Conservation (phyloP, 164 flowering plant species). For the Cinnamomum micranthum region DNA sequence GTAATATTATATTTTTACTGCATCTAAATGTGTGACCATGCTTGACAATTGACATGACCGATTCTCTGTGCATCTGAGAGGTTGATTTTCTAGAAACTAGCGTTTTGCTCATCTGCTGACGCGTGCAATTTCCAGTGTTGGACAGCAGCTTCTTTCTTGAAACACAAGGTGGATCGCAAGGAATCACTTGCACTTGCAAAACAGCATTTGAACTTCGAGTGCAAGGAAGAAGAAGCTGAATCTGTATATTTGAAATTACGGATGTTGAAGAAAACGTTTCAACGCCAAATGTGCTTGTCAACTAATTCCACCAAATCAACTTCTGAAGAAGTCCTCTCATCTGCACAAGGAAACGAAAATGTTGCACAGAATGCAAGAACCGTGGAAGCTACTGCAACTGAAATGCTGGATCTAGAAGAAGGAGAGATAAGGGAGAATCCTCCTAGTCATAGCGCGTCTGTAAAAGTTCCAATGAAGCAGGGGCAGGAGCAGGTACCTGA, state of each 20-base stretch:
- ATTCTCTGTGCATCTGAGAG: too few species aligned
- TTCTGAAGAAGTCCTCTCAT: constrained; percentile 7
- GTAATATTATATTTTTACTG: too few species aligned
- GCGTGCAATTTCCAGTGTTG: constrained; percentile 50
- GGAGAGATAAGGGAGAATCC: constrained; percentile 26
- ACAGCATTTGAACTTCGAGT: constrained; percentile 44
- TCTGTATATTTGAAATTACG: constrained; percentile 41
- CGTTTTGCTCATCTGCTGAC: background rate
- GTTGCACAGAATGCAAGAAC: background rate
- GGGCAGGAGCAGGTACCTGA: constrained; percentile 16
- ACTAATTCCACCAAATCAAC: constrained; percentile 3
- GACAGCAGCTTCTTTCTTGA: constrained; percentile 56
- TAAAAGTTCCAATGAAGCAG: constrained; percentile 7
- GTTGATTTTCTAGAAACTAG: too few species aligned
- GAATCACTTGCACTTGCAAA: constrained; percentile 57
- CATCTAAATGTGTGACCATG: too few species aligned
- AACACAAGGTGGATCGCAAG: constrained; percentile 41
- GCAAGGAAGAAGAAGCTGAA: constrained; percentile 55
- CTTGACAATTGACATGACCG: too few species aligned
- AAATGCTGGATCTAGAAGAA: constrained; percentile 18
- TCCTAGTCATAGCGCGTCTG: constrained; percentile 5
- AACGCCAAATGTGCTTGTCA: background rate
- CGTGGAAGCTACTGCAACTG: constrained; percentile 2
- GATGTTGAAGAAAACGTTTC: constrained; percentile 37
- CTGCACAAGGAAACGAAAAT: constrained; percentile 11